Conservation (phyloP, 345 rosid genomes). For the Sisymbrium altissimum region DNA sequence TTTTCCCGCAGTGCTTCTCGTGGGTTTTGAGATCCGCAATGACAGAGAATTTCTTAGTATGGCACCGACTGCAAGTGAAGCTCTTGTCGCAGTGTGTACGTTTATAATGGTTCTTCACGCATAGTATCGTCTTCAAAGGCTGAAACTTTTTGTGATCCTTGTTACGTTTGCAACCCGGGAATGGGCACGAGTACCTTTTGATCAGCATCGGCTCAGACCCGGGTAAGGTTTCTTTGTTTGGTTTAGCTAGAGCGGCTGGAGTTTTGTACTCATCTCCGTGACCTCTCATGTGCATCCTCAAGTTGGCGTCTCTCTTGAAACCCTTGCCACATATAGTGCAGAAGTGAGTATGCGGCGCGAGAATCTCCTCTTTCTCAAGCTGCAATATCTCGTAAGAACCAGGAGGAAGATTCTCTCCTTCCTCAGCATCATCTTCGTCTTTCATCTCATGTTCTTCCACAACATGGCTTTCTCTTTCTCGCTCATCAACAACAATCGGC, state of each 20-base stretch:
- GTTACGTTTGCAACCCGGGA: constrained; percentile 90
- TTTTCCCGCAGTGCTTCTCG: constrained; percentile 97
- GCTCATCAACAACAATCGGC: constrained; percentile 44
- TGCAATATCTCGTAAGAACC: constrained; percentile 93
- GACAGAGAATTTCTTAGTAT: constrained; percentile 90
- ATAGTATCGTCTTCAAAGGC: constrained; percentile 84
- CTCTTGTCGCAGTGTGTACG: constrained; percentile 97
- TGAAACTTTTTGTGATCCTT: constrained; percentile 97
- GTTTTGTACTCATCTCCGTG: constrained; percentile 98
- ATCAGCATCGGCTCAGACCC: constrained; percentile 60
- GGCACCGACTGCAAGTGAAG: constrained; percentile 85
- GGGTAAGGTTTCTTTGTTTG: constrained; percentile 56
- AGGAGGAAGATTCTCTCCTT: constrained; percentile 87
- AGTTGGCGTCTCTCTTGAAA: constrained; percentile 92
- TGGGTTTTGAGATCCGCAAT: constrained; percentile 96
- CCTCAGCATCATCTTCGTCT: constrained; percentile 93
- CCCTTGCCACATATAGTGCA: constrained; percentile 98
- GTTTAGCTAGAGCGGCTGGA: constrained; percentile 88
- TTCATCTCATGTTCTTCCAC: constrained; percentile 71
- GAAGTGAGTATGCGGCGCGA: constrained; percentile 97
- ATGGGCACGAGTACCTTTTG: constrained; percentile 96
- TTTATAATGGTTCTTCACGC: constrained; percentile 96
- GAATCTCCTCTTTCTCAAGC: constrained; percentile 95
- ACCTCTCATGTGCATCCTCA: constrained; percentile 99
- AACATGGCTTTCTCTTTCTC: constrained; percentile 43